Evolutionary conservation across 1,284 basidiomycete genomes (phyloP), one percentile per base, ranked within the genome.

Genomic region (Pterula multifida): DNA sequence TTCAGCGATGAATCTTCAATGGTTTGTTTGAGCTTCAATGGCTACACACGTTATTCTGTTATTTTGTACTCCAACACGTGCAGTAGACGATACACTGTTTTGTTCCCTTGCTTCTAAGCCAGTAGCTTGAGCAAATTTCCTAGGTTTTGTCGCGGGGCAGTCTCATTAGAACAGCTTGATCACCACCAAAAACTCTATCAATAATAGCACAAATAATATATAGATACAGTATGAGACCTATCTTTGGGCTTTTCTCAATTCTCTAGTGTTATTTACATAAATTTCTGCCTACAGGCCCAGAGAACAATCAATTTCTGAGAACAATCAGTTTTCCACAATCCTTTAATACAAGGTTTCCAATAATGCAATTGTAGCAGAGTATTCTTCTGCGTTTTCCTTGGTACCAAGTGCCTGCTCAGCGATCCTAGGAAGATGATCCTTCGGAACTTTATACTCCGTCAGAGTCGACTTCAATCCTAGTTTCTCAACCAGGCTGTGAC

Each of bases 381-480:
- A 58, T 17, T 42, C 39, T 22, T 22, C 39, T 12, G 60, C 49
- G 55, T 73, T 61, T 39, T 69, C 64, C 47, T 62, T 63, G 28
- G 59, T 61, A 19, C 69, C 72, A 46, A 80, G 54, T 0, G 76
- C 70, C 48, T 65, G 63, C 52, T 67, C 65, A 1, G 80, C 79
- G 53, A 86, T 73, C 26, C 62, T 66, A 2, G 67, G 61, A 0
- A 80, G 49, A 56, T 85, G 72, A 45, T 67, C 70, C 36, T 60
- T 69, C 3, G 79, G 79, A 3, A 86, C 77, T 2, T 76, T 75
- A 61, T 79, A 79, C n/a, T 74, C 68, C 21, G 65, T 63, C 42
- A 85, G 69, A 13, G 67, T 76, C 11, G 72, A 71, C 51, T 73
- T 70, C 47, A 86, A 61, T 0, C 78, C 81, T 15, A 86, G 69